Conservation (phyloP, 768 basidiomycete genomes). For the Cyclocybe cylindracea region DNA sequence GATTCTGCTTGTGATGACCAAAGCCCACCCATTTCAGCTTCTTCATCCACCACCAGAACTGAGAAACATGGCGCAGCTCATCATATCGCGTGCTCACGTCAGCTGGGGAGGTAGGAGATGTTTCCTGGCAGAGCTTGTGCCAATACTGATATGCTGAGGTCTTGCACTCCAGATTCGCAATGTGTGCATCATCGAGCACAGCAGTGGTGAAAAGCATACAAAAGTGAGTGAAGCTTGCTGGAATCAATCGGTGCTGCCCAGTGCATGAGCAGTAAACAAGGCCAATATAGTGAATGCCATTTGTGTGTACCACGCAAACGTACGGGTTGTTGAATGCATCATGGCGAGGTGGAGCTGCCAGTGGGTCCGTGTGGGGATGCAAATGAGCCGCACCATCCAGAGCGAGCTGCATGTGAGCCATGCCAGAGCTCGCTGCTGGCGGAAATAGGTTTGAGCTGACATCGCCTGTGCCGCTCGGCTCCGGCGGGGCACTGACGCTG, state of each 20-base stretch:
- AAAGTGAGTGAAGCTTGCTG: slow-evolving; percentile 9
- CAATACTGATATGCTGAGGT: slow-evolving; percentile 17
- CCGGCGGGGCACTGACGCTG: neutral
- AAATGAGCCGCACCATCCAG: no score
- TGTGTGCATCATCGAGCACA: slow-evolving; percentile 10
- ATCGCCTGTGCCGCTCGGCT: no score
- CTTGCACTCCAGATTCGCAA: slow-evolving; percentile 16
- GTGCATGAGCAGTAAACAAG: slow-evolving; percentile 10
- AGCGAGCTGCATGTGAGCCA: neutral
- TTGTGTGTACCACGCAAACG: slow-evolving; percentile 19
- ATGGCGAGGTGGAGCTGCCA: no score
- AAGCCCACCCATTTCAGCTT: no score
- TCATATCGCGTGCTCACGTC: slow-evolving; percentile 12
- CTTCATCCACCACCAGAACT: no score
- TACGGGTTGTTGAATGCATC: no score
- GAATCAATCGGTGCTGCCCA: slow-evolving; percentile 11
- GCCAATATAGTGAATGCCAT: slow-evolving; percentile 15
- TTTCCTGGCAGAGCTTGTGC: slow-evolving; percentile 8
- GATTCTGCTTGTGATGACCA: no score
- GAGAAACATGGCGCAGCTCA: slow-evolving; percentile 9
- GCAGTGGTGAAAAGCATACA: slow-evolving; percentile 12
- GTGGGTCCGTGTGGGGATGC: no score
- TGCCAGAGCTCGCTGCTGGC: neutral
- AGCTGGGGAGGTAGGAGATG: slow-evolving; percentile 1
- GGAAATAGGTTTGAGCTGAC: no score